A percentile compares a stretch with the other conserved stretches of the same genome.
phyloP scores from a whole-genome alignment of 495 filamentous ascomycete genomes.

The Pyrenula aspistea region DNA sequence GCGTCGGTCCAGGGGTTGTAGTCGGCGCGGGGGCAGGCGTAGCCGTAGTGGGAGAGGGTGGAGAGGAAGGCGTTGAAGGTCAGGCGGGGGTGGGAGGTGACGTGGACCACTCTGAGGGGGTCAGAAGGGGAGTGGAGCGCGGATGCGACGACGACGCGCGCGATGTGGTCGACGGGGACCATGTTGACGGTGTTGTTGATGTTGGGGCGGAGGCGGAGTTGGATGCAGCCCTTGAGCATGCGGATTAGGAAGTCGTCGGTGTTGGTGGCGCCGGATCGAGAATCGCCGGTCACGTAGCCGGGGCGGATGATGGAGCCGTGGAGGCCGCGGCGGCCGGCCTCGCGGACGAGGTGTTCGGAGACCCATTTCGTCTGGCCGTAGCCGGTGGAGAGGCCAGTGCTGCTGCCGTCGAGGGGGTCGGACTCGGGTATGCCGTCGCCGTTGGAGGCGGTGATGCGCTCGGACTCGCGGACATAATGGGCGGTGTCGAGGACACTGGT shows the following conservation, averaged over 20 bases:
- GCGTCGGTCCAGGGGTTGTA: constrained; percentile 43
- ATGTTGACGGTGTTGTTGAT: constrained; percentile 86
- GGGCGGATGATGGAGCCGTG: constrained; percentile 67
- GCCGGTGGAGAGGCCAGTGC: constrained; percentile 60
- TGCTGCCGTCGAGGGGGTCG: constrained; percentile 54
- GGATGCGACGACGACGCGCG: constrained; percentile 61
- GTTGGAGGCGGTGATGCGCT: constrained; percentile 38
- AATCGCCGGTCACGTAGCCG: constrained; percentile 77
- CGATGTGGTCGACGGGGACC: constrained; percentile 80
- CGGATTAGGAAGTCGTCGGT: constrained; percentile 91
- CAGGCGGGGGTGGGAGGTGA: constrained; percentile 70
- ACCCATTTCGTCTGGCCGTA: constrained; percentile 91
- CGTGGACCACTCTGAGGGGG: constrained; percentile 54
- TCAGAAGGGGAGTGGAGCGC: constrained; percentile 46
- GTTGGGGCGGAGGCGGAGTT: constrained; percentile 57
- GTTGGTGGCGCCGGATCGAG: constrained; percentile 57
- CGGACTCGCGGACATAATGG: constrained; percentile 63
- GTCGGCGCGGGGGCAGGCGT: constrained; percentile 52
- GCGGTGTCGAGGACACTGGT: constrained; percentile 76
- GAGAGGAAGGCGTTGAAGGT: constrained; percentile 68
- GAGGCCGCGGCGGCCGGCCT: constrained; percentile 69
- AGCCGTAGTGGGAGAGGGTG: constrained; percentile 65
- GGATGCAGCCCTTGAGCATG: constrained; percentile 80
- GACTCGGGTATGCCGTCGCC: constrained; percentile 45
- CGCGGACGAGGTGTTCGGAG: constrained; percentile 66